These are phyloP conservation scores for Dimocarpus longan DNA, from an alignment of 345 rosid species.

Conservation along the genomic window DNA sequence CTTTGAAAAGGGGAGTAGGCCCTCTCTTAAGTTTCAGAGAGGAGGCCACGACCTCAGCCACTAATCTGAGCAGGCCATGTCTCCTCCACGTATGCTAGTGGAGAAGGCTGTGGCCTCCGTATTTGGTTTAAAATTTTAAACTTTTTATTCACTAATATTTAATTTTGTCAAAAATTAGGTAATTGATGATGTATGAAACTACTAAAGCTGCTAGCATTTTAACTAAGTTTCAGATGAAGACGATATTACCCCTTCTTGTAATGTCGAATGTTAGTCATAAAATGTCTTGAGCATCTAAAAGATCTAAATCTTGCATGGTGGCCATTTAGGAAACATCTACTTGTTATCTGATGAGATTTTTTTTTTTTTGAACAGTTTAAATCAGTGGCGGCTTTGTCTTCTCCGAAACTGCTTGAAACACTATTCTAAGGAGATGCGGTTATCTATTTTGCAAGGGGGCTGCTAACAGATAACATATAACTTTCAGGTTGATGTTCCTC, in stretches of 20 bases:
- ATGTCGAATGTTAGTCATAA: background rate
- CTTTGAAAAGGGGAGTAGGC: too few species aligned
- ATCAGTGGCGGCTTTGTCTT: slow-evolving; percentile 68
- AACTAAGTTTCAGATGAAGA: too few species aligned
- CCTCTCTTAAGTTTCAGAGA: too few species aligned
- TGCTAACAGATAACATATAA: slow-evolving; percentile 34
- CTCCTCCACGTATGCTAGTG: too few species aligned
- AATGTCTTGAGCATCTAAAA: background rate
- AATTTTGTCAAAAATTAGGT: too few species aligned
- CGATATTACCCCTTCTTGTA: background rate
- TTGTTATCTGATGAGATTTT: slow-evolving; percentile 15
- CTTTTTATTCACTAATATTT: too few species aligned
- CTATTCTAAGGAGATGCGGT: slow-evolving; percentile 41
- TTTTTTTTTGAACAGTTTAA: slow-evolving; percentile 53
- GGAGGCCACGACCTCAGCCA: too few species aligned
- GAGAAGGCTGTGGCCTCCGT: too few species aligned
- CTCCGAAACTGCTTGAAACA: slow-evolving; percentile 57
- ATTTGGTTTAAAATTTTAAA: too few species aligned
- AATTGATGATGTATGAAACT: too few species aligned
- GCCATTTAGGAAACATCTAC: background rate
- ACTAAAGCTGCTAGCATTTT: too few species aligned
- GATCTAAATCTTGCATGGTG: background rate
- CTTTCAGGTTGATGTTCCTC: slow-evolving; percentile 18
- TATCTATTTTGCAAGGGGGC: slow-evolving; percentile 3
- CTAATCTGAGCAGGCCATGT: too few species aligned